Evolutionary conservation across 768 basidiomycete genomes (phyloP).

Genomic region (Solioccasus polychromus): DNA sequence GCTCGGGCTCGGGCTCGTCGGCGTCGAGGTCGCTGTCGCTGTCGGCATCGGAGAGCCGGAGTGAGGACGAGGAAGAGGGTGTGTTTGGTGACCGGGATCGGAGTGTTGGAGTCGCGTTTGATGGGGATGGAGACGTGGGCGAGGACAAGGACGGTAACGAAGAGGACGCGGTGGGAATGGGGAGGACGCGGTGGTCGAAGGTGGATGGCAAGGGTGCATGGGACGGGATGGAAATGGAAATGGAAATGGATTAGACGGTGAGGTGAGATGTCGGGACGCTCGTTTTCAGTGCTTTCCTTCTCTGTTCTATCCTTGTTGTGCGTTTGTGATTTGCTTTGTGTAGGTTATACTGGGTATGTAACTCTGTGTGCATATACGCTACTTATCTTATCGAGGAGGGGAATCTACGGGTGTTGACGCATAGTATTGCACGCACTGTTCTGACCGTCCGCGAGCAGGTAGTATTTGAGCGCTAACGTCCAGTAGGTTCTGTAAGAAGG

Average conservation of each 20-base stretch:
- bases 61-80: conserved; percentile 32
- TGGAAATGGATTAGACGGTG: conserved; percentile 33
- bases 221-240: conserved; percentile 56
- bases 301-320: neutral
- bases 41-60: conserved; percentile 35
- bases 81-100: neutral
- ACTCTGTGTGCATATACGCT: neutral
- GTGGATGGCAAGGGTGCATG: conserved; percentile 20
- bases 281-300: neutral
- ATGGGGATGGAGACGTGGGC: neutral
- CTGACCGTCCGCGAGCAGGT: too few relatives aligned
- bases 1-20: conserved; percentile 26
- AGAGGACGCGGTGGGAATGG: neutral
- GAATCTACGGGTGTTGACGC: too few relatives aligned
- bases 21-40: conserved; percentile 31
- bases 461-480: too few relatives aligned
- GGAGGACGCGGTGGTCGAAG: conserved; percentile 5
- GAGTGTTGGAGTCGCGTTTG: too few relatives aligned
- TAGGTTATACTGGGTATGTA: too few relatives aligned
- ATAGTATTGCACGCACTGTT: too few relatives aligned
- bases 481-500: too few relatives aligned
- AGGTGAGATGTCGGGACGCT: too few relatives aligned
- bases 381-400: too few relatives aligned
- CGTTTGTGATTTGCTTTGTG: too few relatives aligned
- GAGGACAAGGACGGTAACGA: neutral